These are phyloP conservation scores for Blastobotrys chiropterorum DNA, from an alignment of 805 yeast genomes.

Conservation along the genomic window DNA sequence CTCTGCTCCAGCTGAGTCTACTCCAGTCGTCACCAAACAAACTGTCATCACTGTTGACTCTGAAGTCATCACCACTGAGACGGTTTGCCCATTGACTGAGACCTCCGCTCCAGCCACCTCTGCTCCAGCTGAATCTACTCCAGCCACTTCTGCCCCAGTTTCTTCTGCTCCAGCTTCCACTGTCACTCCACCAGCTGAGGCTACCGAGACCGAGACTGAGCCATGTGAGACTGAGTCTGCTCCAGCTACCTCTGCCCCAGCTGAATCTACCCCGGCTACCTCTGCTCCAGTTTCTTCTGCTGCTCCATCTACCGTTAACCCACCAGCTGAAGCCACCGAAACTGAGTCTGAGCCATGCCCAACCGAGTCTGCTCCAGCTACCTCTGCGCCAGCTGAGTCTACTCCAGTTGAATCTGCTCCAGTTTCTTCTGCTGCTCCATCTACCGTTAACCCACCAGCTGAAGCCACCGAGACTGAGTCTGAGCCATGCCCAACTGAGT, in stretches of 20 bases:
- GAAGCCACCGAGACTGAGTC: constrained; percentile 1
- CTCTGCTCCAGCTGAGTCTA: constrained; percentile 5
- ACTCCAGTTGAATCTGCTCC: neutral
- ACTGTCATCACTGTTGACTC: constrained; percentile 8
- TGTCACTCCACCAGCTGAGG: constrained; percentile 2
- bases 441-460: constrained; percentile 1
- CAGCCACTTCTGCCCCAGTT: constrained; percentile 4
- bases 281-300: constrained; percentile 4
- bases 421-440: neutral
- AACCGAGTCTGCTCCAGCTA: constrained; percentile 1
- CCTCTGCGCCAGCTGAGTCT: constrained; percentile 5
- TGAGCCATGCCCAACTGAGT: neutral
- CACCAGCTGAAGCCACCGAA: constrained; percentile 5
- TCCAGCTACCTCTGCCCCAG: constrained; percentile 7
- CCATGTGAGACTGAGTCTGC: neutral
- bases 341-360: constrained; percentile 1
- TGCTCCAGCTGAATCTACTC: constrained; percentile 2
- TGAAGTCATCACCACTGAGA: constrained; percentile 11
- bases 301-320: constrained; percentile 3
- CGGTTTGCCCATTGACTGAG: constrained; percentile 16
- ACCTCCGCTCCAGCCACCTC: constrained; percentile 1
- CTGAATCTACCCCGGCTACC: neutral
- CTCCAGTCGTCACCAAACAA: constrained; percentile 6
- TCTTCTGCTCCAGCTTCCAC: constrained; percentile 5
- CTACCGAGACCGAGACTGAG: neutral